phyloP scores from a whole-genome alignment of 2,329 filamentous ascomycete genomes.

The Epichloe uncinata region DNA sequence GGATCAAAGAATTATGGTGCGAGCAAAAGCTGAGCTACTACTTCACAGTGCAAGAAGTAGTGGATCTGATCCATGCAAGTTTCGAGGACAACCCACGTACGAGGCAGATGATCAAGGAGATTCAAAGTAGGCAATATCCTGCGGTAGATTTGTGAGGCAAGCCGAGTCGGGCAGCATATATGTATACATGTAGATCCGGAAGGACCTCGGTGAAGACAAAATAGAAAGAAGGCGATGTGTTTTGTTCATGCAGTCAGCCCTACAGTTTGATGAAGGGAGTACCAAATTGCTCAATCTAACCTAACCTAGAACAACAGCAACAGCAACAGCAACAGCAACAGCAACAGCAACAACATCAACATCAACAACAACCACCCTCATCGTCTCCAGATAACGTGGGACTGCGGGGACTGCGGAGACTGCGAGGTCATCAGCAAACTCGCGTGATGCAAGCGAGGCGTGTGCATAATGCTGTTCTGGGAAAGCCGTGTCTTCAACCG shows the following conservation, averaged over 20 bases:
- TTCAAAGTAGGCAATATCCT: conserved; percentile 37
- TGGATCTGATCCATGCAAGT: conserved; percentile 48
- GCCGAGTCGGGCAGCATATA: background rate
- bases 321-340: too few species aligned
- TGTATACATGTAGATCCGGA: background rate
- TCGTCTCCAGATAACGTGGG: background rate
- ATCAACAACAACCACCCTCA: background rate
- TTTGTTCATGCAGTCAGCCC: too few species aligned
- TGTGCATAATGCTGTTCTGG: background rate
- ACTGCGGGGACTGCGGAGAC: background rate
- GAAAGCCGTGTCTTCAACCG: background rate
- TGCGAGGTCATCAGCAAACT: background rate
- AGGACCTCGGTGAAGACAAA: too few species aligned
- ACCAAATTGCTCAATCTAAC: too few species aligned
- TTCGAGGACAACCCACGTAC: conserved; percentile 50
- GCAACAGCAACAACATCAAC: too few species aligned
- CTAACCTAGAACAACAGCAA: too few species aligned
- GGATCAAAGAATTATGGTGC: conserved; percentile 50
- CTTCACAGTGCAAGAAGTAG: conserved; percentile 45
- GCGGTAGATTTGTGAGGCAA: conserved; percentile 3
- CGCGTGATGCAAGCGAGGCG: background rate
- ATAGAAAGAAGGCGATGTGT: too few species aligned
- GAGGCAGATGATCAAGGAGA: conserved; percentile 44
- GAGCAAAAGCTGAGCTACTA: conserved; percentile 53
- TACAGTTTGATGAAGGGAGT: too few species aligned